A percentile compares a stretch with the other conserved stretches of the same genome.
These are phyloP conservation scores for Ogataea thermomethanolica DNA, from an alignment of 805 yeast species.

Conservation along the genomic window DNA sequence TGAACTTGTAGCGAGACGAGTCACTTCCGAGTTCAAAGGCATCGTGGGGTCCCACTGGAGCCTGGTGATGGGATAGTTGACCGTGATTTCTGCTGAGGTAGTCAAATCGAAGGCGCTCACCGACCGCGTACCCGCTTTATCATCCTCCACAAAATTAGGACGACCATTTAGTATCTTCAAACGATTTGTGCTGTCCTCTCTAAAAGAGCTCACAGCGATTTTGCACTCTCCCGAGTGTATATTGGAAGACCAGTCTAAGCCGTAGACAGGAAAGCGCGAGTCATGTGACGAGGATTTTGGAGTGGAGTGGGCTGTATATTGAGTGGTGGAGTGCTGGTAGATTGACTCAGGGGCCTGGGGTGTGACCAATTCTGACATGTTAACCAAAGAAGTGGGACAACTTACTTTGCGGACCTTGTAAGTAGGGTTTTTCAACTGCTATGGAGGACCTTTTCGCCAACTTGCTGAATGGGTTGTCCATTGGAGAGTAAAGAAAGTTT, in stretches of 20 bases:
- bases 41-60: slow-evolving; percentile 67
- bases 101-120: slow-evolving; percentile 40
- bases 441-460: slow-evolving; percentile 27
- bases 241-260: slow-evolving; percentile 50
- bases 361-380: not conserved
- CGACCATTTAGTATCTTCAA: slow-evolving; percentile 48
- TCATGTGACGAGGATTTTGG: slow-evolving; percentile 42
- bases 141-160: slow-evolving; percentile 18
- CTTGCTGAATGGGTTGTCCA: slow-evolving; percentile 12
- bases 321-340: not conserved
- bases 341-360: not conserved
- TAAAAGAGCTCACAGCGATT: slow-evolving; percentile 70
- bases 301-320: slow-evolving; percentile 7
- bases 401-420: slow-evolving; percentile 18
- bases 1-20: slow-evolving; percentile 62
- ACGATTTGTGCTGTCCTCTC: slow-evolving; percentile 72
- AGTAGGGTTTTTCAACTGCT: slow-evolving; percentile 28
- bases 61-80: slow-evolving; percentile 68
- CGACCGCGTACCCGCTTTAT: slow-evolving; percentile 19
- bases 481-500: not conserved
- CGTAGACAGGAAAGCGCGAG: slow-evolving; percentile 47
- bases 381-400: not conserved
- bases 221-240: slow-evolving; percentile 37
- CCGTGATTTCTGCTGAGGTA: slow-evolving; percentile 47
- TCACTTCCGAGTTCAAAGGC: slow-evolving; percentile 25